A percentile compares a stretch with the other conserved stretches of the same genome.
These are phyloP conservation scores for Pseudocercospora musae DNA, from an alignment of 2,329 filamentous ascomycete species.

Conservation along the genomic window DNA sequence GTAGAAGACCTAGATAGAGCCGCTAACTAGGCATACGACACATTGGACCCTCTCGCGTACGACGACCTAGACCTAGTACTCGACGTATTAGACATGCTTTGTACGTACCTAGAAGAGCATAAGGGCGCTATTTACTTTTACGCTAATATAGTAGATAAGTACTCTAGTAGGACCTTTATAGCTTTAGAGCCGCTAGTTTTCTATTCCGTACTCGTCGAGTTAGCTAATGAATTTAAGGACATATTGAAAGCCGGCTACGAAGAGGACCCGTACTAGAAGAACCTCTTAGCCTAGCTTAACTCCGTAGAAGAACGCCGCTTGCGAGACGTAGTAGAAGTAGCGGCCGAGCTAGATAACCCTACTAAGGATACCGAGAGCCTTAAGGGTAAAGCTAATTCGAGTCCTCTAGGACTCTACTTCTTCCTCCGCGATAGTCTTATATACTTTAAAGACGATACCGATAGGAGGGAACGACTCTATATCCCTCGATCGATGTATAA, in stretches of 20 bases:
- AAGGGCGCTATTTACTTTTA: too few species aligned
- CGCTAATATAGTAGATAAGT: not conserved
- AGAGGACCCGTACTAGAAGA: not conserved
- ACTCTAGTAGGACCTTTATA: not conserved
- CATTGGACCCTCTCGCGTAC: not conserved
- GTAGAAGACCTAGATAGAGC: not conserved
- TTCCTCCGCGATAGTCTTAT: not conserved
- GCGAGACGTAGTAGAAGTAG: not conserved
- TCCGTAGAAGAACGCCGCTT: not conserved
- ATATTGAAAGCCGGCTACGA: not conserved
- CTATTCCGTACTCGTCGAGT: not conserved
- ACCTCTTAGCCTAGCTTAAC: not conserved
- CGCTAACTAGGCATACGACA: not conserved
- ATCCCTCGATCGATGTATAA: not conserved
- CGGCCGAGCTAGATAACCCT: not conserved
- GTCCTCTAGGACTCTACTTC: not conserved
- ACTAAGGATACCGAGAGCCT: too few species aligned
- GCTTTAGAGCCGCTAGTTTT: not conserved
- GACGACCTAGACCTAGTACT: not conserved
- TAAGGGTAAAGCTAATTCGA: not conserved
- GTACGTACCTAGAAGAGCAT: not conserved
- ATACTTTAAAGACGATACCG: not conserved
- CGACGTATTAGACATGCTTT: not conserved
- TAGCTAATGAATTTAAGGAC: not conserved
- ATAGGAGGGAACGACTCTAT: not conserved